A percentile compares a stretch with the other conserved stretches of the same genome.
phyloP scores from a whole-genome alignment of 1,284 basidiomycete species.

The Heterobasidion occidentale region DNA sequence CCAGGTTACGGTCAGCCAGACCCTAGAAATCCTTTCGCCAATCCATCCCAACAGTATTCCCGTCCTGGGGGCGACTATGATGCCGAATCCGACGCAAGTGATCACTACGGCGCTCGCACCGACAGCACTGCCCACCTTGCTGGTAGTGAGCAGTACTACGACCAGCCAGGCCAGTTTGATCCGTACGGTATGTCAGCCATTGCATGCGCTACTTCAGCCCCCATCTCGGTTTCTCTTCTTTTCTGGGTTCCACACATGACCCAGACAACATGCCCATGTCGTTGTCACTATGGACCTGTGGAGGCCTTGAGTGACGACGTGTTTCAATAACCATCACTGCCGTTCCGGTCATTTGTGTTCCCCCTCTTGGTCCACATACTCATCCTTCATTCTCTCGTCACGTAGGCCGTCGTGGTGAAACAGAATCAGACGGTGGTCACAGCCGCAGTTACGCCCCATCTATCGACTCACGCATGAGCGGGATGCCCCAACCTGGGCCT shows the following conservation, averaged over 20 bases:
- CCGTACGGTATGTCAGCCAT: constrained; percentile 19
- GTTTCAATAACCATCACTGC: background rate
- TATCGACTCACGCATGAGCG: constrained; percentile 28
- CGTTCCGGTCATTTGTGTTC: no score
- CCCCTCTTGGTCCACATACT: no score
- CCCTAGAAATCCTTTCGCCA: constrained; percentile 26
- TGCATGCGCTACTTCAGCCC: background rate
- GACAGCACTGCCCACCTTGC: constrained; percentile 51
- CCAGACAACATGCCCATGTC: no score
- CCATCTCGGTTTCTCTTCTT: background rate
- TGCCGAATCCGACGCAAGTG: constrained; percentile 41
- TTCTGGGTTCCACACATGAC: background rate
- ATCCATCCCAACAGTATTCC: constrained; percentile 23
- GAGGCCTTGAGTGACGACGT: background rate
- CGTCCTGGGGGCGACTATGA: constrained; percentile 27
- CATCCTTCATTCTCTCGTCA: background rate
- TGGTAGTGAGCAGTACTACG: constrained; percentile 39
- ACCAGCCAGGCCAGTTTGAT: constrained; percentile 29
- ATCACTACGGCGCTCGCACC: constrained; percentile 45
- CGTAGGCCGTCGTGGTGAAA: constrained; percentile 9
- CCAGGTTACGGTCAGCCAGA: constrained; percentile 29
- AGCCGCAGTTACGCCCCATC: constrained; percentile 23
- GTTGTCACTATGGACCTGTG: background rate
- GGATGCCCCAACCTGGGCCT: constrained; percentile 36
- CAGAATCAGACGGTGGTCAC: constrained; percentile 37